Evolutionary conservation across 176 grass and related monocot genomes (phyloP), one percentile per base, ranked within the genome.

Genomic region (Musa beccarii): DNA sequence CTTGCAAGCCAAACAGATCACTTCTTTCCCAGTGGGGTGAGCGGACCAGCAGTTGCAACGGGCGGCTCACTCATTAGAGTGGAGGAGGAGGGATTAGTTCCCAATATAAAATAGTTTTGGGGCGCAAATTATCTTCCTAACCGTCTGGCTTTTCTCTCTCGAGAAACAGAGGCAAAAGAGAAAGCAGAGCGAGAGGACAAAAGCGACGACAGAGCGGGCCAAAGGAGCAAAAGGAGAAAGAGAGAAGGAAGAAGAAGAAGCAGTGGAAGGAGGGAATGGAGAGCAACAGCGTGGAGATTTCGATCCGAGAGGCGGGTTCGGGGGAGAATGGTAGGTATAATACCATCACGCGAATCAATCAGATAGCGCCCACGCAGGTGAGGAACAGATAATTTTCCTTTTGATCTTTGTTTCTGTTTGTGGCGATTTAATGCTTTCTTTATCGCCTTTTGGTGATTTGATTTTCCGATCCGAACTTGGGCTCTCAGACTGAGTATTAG

Each of bases 251-350:
- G 51, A 54, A 21, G 78, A 72, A 80, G 78, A 80, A 69, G 34
- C 34, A 15, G 54, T 53, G 23, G 63, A 17, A 23, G 7, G 8
- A 28, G 29, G 13, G 67, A 26, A 67, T 59, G 52, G 68, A 51
- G 72, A 79, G 59, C 77, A 34, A 10, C 79, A 20, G 29, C 22
- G 68, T 83, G 61, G 85, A 76, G 23, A 28, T 75, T 24, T 53
- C 66, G 51, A 24, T 67, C 19, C 19, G 66, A 10, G 51, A 69
- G 54, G 15, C 10, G 24, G 54, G 49, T 7, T 19, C 24, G 22
- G 17, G 11, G 54, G 69, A 72, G 79, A 10, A 76, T 14, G 34
- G 56, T 49, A 76, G 59, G 59, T 9, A 50, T 24, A 66, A 3
- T 51, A 21, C 20, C 3, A 16, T 49, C 43, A 52, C 34, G 59